Evolutionary conservation across 139 green algal genomes (phyloP).

Genomic region (Raphidocelis subcapitata): DNA sequence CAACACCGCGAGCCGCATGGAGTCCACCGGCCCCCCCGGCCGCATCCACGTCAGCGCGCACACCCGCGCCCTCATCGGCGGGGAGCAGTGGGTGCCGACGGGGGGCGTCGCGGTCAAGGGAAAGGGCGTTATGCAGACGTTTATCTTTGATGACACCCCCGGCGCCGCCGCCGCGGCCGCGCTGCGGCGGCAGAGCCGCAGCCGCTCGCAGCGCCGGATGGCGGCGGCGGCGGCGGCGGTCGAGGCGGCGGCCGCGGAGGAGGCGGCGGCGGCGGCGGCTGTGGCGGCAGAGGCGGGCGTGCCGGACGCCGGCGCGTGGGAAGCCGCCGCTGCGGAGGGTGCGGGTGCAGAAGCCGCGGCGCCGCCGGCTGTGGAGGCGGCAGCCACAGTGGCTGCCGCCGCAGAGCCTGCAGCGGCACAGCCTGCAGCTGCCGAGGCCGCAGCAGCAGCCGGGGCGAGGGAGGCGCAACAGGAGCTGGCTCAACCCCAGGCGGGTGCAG

Average conservation of each 20-base stretch:
- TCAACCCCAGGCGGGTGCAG: too few species aligned
- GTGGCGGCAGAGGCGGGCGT: too few species aligned
- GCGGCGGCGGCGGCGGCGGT: too few species aligned
- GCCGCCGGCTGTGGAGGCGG: neutral
- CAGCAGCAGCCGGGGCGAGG: neutral
- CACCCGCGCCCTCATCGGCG: neutral
- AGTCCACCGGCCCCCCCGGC: constrained; percentile 43
- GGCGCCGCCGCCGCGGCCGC: neutral
- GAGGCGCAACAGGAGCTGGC: too few species aligned
- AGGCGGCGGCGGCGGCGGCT: too few species aligned
- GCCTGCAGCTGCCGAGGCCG: constrained; percentile 31
- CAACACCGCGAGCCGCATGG: constrained; percentile 61
- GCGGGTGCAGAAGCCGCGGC: neutral
- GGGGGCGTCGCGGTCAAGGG: constrained; percentile 44
- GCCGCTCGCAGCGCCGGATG: too few species aligned
- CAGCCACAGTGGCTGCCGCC: neutral
- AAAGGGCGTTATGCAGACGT: constrained; percentile 46
- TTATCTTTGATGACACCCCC: constrained; percentile 10
- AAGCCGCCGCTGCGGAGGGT: neutral
- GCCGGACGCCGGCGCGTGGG: too few species aligned
- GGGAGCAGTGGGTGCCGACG: constrained; percentile 9
- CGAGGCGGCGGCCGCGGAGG: too few species aligned
- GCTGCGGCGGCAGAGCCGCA: neutral
- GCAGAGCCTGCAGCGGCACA: constrained; percentile 61
- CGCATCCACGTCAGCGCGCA: constrained; percentile 40